Base-by-base conservation (phyloP, 352 stramenopile species). In the Globisporangium nodosum region DNA sequence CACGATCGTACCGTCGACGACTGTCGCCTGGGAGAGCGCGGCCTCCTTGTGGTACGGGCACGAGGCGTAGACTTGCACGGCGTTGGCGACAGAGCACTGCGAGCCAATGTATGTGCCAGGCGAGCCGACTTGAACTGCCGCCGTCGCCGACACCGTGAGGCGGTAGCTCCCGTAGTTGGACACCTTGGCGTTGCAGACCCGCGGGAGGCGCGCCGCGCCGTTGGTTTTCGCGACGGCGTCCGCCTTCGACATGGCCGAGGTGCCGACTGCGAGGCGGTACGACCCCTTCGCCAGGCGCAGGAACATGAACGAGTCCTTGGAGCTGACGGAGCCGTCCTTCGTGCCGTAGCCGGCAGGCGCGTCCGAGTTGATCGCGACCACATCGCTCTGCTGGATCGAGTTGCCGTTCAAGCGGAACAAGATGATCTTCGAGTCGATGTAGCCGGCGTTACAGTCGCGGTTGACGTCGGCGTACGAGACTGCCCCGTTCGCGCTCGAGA, bases 101-200 rank as follows among this genome's bases (percentile, higher is more conserved):
- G 65, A 81, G 45, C 78, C 81, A 49, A 90, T 89, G 72, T 89
- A 88, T 50, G 58, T 78, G 16, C 65, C 66, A 1, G 74, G 74
- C 1, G 64, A 56, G 12, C 46, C 54, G 15, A 73, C 73, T 6
- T 58, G 66, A 33, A 88, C 59, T 1, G 58, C 55, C 3, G 64
- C 66, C 0, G 58, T 69, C 16, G 73, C 74, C 0, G 65, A 74
- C 59, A 89, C 70, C 0, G 78, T 88, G 13, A 88, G 60, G 9
- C 74, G 69, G 57, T 89, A 89, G 69, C 51, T 91, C 35, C 81
- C 81, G 46, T 86, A 89, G 58, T 85, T 88, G 20, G 77, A 85
- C 12, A 80, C 66, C n/a, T 53, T 52, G 2, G 65, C 52, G 43
- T 73, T 65, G 63, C 81, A 88, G 35, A 85, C 65, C 5, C 67